Evolutionary conservation across 768 basidiomycete species (phyloP), one percentile per base, ranked within the genome.

Genomic region (Ramaria rubella): DNA sequence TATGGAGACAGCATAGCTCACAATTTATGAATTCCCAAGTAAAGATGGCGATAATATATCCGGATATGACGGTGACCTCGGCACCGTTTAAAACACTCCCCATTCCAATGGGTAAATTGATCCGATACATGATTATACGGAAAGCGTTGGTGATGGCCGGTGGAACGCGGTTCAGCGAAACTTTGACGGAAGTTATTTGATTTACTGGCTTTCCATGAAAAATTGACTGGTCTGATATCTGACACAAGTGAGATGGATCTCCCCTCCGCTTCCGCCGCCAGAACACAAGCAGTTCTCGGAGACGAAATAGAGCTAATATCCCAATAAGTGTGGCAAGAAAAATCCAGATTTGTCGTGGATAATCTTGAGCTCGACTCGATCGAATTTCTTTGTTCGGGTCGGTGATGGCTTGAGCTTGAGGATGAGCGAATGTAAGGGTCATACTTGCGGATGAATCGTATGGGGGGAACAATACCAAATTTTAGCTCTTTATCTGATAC

Each of bases 11-110:
- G 1, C 31, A n/a, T 11, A 26, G 64, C 77, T 64, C 60, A 81
- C 81, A 74, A 49, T 77, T 69, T 30, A 73, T 60, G 24, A 82
- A 69, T 1, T 76, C 69, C 70, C 74, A 76, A 0, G 67, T 61
- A 40, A 82, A 64, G 59, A 78, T 73, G 21, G 73, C 70, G 5
- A 69, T 67, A 17, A 80, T 66, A 59, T 84, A 84, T 4, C 63
- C 67, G 30, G 72, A 54, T 36, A 77, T 75, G 62, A 82, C 78
- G 27, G 71, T 52, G 2, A 81, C 55, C 49, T 83, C 81, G 1
- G 72, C 69, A 17, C 30, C 33, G 15, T 34, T 53, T 3, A 53
- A 4, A 24, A 21, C 23, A 30, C 23, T 36, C 15, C 33, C 38
- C 23, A 23, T 17, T 11, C 64, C 56, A 33, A 78, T 57, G n/a